Evolutionary conservation across 1,284 basidiomycete species (phyloP).

Genomic region (Puccinia hordei): DNA sequence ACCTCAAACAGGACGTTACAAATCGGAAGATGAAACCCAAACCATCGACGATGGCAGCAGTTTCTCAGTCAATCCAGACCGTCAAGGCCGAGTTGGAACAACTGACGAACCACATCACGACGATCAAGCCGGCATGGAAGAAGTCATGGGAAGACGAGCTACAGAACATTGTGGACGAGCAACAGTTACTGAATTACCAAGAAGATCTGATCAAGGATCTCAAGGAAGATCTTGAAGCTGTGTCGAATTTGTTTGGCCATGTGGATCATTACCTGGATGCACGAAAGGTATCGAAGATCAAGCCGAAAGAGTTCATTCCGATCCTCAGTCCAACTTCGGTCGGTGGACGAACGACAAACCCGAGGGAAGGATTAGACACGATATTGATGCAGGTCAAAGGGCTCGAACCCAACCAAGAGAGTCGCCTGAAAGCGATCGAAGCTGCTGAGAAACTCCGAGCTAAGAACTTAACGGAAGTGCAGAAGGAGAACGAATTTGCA

Average conservation of each 20-base stretch:
- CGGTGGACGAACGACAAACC: constrained; percentile 53
- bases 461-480: constrained; percentile 68
- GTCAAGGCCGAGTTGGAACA: constrained; percentile 73
- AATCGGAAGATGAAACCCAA: constrained; percentile 85
- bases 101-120: constrained; percentile 80
- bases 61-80: constrained; percentile 74
- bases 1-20: constrained; percentile 85
- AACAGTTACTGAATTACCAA: constrained; percentile 88
- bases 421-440: constrained; percentile 83
- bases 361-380: constrained; percentile 64
- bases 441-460: constrained; percentile 76
- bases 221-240: constrained; percentile 85
- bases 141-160: constrained; percentile 97
- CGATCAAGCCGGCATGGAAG: constrained; percentile 94
- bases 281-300: constrained; percentile 32
- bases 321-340: constrained; percentile 51
- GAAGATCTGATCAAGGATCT: constrained; percentile 86
- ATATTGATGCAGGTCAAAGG: constrained; percentile 85
- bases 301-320: constrained; percentile 60
- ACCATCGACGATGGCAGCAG: constrained; percentile 70
- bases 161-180: constrained; percentile 94
- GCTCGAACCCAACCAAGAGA: constrained; percentile 73
- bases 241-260: constrained; percentile 78
- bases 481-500: constrained; percentile 68
- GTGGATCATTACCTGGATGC: constrained; percentile 67